Conservation (phyloP, 1,284 basidiomycete genomes). For the Acaromyces ingoldii region DNA sequence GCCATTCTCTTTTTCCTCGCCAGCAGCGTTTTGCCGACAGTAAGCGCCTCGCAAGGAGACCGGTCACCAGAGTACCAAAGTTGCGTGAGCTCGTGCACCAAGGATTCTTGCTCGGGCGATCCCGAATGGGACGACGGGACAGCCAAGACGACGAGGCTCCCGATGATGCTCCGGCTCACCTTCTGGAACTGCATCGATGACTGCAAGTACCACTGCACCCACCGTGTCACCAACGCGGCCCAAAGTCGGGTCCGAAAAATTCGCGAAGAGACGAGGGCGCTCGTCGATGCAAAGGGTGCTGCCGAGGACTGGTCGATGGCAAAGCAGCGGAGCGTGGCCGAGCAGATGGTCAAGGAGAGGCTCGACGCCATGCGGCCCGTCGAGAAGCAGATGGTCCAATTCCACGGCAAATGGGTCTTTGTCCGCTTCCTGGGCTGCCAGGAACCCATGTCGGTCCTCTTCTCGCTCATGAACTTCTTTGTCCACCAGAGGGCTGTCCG, state of each 20-base stretch:
- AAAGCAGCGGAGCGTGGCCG: slow-evolving; percentile 19
- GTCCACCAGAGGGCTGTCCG: slow-evolving; percentile 33
- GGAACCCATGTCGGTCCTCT: slow-evolving; percentile 85
- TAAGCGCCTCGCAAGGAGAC: slow-evolving; percentile 41
- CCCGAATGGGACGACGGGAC: slow-evolving; percentile 41
- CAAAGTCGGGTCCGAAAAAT: slow-evolving; percentile 47
- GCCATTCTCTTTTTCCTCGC: no score
- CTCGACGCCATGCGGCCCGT: slow-evolving; percentile 29
- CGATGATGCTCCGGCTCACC: slow-evolving; percentile 57
- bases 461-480: slow-evolving; percentile 80
- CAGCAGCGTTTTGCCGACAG: no score
- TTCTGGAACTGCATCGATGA: slow-evolving; percentile 74
- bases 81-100: slow-evolving; percentile 39
- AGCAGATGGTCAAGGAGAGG: slow-evolving; percentile 39
- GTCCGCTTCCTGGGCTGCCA: slow-evolving; percentile 66
- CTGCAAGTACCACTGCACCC: slow-evolving; percentile 86
- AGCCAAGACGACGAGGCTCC: slow-evolving; percentile 49
- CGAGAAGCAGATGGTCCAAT: slow-evolving; percentile 50
- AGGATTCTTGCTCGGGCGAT: slow-evolving; percentile 32
- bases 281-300: slow-evolving; percentile 15
- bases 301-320: slow-evolving; percentile 53
- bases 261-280: slow-evolving; percentile 43
- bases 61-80: slow-evolving; percentile 37
- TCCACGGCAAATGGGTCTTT: slow-evolving; percentile 74
- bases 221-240: slow-evolving; percentile 68